Evolutionary conservation across 2,329 filamentous ascomycete genomes (phyloP), one percentile per base, ranked within the genome.

Genomic region (Cryphonectria naterciae): DNA sequence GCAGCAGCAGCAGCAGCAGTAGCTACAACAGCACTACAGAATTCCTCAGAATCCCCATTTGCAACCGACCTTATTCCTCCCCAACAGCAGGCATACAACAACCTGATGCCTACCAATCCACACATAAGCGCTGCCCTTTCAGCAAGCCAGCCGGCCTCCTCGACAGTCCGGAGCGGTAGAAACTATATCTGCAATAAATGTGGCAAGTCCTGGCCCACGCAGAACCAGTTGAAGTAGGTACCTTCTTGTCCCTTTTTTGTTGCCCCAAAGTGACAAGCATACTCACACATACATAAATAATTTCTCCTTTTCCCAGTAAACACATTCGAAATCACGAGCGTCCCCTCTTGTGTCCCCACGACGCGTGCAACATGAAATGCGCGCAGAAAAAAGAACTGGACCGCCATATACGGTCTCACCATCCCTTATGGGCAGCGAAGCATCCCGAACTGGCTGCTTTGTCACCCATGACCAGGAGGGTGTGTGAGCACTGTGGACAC

Each of bases 371-470:
- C 28, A 56, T 19, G n/a, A 46, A n/a, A 37, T 28, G 6, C 4
- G 8, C 49, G 2, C 65, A 67, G 49, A 68, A 68, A 11, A 72
- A 56, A n/a, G 64, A 72, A 0, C 32, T 70, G 11, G 60, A 68
- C 13, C 65, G 65, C 6, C 70, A 70, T 32, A 67, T 72, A 4
- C 49, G 37, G 17, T 61, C 25, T 1, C 6, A 70, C 22, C 70
- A 72, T 46, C 11, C 11, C 2, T 0, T 7, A 0, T 67, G 60
- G 58, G 64, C 68, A 13, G n/a, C 5, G 17, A 61, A 70, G 8
- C 15, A 70, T n/a, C 70, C 70, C 22, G 25, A 67, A 1, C 41
- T 67, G 19, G 58, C 68, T 19, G n/a, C 61, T 25, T 49, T 72
- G 17, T 64, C 63, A 7, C 17, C 7, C 0, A 15, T 32, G 1